Evolutionary conservation across 768 basidiomycete species (phyloP).

Genomic region (Amanita phalloides): DNA sequence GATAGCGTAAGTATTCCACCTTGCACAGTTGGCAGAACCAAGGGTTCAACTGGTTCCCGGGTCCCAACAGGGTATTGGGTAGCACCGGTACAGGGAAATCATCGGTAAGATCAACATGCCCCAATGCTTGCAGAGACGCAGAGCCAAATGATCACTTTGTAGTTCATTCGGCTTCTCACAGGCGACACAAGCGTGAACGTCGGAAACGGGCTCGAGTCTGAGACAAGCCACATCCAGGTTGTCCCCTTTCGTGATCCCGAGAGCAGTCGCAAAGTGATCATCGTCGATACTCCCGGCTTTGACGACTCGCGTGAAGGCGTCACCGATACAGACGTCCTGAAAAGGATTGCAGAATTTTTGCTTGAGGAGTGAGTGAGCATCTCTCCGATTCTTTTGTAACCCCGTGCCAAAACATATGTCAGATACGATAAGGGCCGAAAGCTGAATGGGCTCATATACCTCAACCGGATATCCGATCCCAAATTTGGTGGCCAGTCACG

Average conservation of each 20-base stretch:
- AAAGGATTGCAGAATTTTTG: slow-evolving; percentile 18
- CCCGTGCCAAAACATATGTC: not conserved
- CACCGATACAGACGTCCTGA: slow-evolving; percentile 10
- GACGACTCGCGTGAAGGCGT: not conserved
- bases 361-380: slow-evolving; percentile 8
- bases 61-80: not conserved
- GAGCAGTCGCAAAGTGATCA: not conserved
- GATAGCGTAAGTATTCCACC: too few species aligned
- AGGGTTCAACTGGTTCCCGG: too few species aligned
- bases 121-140: not conserved
- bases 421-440: too few species aligned
- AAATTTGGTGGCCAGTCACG: not conserved
- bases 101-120: not conserved
- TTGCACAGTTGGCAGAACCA: too few species aligned
- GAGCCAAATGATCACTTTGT: too few species aligned
- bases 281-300: not conserved
- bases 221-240: not conserved
- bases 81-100: not conserved
- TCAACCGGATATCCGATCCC: not conserved
- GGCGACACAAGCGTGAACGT: not conserved
- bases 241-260: not conserved
- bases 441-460: too few species aligned
- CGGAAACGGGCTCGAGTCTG: not conserved
- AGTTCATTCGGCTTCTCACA: not conserved
- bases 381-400: too few species aligned